These are phyloP conservation scores for Catunica adiposa DNA, from an alignment of 2,329 filamentous ascomycete species.

Conservation along the genomic window DNA sequence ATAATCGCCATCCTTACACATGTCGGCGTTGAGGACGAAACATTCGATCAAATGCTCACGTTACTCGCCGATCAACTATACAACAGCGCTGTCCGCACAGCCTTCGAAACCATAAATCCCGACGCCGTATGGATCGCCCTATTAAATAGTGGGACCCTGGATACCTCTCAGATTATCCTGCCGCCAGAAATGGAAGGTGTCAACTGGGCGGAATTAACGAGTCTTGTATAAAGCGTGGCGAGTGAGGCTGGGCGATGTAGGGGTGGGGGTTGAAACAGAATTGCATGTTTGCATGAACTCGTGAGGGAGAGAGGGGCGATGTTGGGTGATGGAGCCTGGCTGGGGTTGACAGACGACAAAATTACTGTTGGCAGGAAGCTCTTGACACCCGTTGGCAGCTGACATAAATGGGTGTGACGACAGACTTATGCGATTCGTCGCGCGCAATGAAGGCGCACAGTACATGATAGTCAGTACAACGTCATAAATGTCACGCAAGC, in stretches of 20 bases:
- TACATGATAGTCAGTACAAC: background rate
- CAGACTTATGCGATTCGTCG: background rate
- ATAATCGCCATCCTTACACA: conserved; percentile 44
- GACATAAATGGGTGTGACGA: background rate
- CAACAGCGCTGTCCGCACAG: conserved; percentile 33
- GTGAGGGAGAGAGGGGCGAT: background rate
- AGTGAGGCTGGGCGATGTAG: too few species aligned
- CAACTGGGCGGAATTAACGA: conserved; percentile 22
- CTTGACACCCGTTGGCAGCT: background rate
- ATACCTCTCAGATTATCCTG: conserved; percentile 19
- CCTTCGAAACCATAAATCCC: conserved; percentile 47
- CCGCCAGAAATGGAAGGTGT: conserved; percentile 30
- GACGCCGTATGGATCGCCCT: conserved; percentile 63
- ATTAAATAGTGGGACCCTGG: conserved; percentile 29
- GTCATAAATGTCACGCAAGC: background rate
- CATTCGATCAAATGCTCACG: conserved; percentile 55
- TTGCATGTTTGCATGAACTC: too few species aligned
- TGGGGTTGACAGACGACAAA: too few species aligned
- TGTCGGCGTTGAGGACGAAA: conserved; percentile 48
- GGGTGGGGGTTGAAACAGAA: too few species aligned
- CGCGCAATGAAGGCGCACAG: background rate
- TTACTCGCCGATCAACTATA: conserved; percentile 38
- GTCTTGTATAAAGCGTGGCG: too few species aligned
- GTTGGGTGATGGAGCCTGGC: too few species aligned
- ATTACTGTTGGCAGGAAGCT: background rate